A percentile compares a stretch with the other conserved stretches of the same genome.
Evolutionary conservation across 768 basidiomycete genomes (phyloP).

Genomic region (Amanita pallidorosea): DNA sequence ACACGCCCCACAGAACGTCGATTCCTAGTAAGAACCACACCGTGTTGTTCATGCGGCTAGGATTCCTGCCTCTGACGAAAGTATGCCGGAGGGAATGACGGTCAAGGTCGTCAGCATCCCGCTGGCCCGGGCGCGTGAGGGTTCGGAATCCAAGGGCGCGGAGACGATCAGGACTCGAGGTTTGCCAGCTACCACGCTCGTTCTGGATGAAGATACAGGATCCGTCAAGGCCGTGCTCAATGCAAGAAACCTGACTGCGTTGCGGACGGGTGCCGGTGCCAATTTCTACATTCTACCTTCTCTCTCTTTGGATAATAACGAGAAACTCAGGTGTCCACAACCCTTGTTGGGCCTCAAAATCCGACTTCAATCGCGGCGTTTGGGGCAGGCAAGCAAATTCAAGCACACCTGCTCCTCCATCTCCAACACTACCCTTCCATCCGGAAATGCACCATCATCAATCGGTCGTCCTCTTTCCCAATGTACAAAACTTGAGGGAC

Average conservation of each 20-base stretch:
- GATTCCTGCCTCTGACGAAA: conserved; percentile 15
- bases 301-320: not conserved
- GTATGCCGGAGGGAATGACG: conserved; percentile 34
- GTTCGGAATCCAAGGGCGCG: conserved; percentile 16
- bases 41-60: conserved; percentile 76
- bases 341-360: conserved; percentile 29
- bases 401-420: conserved; percentile 53
- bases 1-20: conserved; percentile 50
- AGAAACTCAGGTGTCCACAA: conserved; percentile 52
- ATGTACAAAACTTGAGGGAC: conserved; percentile 28
- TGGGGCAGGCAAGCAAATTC: conserved; percentile 65
- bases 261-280: conserved; percentile 74
- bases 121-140: conserved; percentile 10
- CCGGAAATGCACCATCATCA: conserved; percentile 44
- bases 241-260: conserved; percentile 64
- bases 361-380: conserved; percentile 49
- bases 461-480: conserved; percentile 35
- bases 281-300: not conserved
- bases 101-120: conserved; percentile 83
- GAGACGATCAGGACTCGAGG: conserved; percentile 24
- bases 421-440: conserved; percentile 48
- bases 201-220: conserved; percentile 65
- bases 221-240: conserved; percentile 69
- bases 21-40: conserved; percentile 46
- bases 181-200: conserved; percentile 65